Evolutionary conservation across 1,284 basidiomycete genomes (phyloP).

Genomic region (Sanghuangporus weigelae): DNA sequence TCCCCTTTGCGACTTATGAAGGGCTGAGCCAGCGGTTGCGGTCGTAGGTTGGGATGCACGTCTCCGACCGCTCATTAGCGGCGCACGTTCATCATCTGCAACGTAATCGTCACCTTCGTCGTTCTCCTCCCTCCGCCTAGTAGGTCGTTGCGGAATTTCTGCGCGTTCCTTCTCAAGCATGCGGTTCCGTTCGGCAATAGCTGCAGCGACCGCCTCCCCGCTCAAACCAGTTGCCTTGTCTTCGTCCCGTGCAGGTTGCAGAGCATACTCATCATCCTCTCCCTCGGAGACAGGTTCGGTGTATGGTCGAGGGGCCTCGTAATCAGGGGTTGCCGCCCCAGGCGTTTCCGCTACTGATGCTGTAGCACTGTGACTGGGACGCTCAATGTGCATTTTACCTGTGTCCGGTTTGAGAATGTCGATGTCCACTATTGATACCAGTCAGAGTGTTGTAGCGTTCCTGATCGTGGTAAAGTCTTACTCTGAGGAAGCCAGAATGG

Average conservation of each 20-base stretch:
- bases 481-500: conserved; percentile 99
- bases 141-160: conserved; percentile 12
- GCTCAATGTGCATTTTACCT: conserved; percentile 72
- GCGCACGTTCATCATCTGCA: conserved; percentile 38
- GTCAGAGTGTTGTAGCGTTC: neutral
- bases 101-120: conserved; percentile 30
- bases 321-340: conserved; percentile 45
- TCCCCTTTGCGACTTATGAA: conserved; percentile 26
- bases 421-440: conserved; percentile 65
- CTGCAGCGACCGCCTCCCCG: conserved; percentile 66
- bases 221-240: conserved; percentile 73
- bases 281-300: conserved; percentile 88
- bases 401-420: conserved; percentile 89
- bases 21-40: conserved; percentile 17
- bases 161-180: conserved; percentile 38
- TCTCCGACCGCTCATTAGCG: conserved; percentile 31
- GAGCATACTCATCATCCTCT: conserved; percentile 73
- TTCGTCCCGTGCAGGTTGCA: conserved; percentile 72
- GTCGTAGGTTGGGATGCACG: conserved; percentile 18
- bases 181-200: conserved; percentile 77
- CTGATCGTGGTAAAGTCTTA: conserved; percentile 31
- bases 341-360: conserved; percentile 41
- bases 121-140: conserved; percentile 15
- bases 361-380: conserved; percentile 46
- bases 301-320: conserved; percentile 44